A percentile compares a stretch with the other conserved stretches of the same genome.
phyloP scores from a whole-genome alignment of 306 rosid genomes.

The Canavalia ensiformis region DNA sequence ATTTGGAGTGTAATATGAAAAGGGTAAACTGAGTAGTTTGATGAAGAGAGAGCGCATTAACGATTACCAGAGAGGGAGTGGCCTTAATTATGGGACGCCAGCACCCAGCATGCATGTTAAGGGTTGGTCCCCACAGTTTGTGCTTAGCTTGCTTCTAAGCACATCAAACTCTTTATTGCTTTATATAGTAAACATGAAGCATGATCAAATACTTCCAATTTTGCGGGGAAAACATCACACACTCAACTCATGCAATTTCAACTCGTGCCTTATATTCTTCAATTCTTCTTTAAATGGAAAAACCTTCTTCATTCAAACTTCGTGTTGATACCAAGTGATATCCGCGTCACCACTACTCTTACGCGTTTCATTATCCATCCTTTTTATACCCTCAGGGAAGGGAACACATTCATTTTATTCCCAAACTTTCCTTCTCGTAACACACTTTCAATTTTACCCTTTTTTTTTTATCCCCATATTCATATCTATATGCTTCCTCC shows the following conservation, averaged over 20 bases:
- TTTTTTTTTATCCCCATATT: too few species aligned
- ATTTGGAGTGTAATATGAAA: neutral
- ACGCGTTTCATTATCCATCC: conserved; percentile 38
- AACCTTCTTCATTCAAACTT: conserved; percentile 28
- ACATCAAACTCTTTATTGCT: conserved; percentile 2
- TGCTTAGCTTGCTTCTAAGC: conserved; percentile 36
- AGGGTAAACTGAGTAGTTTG: conserved; percentile 5
- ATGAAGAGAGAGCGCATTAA: conserved; percentile 15
- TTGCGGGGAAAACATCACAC: conserved; percentile 26
- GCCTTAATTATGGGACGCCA: conserved; percentile 29
- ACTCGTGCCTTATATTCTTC: neutral
- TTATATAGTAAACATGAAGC: conserved; percentile 1
- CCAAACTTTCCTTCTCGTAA: neutral
- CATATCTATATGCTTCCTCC: neutral
- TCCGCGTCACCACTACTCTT: conserved; percentile 37
- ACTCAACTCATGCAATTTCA: neutral
- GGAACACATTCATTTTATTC: neutral
- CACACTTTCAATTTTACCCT: neutral
- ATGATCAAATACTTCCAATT: conserved; percentile 45
- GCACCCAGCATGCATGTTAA: neutral
- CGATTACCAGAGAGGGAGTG: neutral
- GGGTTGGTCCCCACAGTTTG: conserved; percentile 30
- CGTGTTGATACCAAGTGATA: conserved; percentile 20
- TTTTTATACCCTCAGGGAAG: neutral
- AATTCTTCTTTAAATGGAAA: neutral